Base-by-base conservation (phyloP, 345 rosid genomes). In the Sisymbrium altissimum region DNA sequence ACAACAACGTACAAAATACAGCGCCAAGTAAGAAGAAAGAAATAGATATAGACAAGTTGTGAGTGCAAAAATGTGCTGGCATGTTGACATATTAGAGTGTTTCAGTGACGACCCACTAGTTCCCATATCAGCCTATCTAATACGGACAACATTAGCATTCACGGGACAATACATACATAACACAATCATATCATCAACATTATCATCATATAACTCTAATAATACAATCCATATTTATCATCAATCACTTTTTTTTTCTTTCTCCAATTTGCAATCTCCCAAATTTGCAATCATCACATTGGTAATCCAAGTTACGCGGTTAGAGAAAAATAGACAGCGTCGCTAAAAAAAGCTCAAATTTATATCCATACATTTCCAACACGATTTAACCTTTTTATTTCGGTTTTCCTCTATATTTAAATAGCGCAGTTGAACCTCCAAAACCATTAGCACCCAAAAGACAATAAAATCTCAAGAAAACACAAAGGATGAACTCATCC, bases 401-500 rank as follows among this genome's bases (percentile, higher is more conserved):
- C n/a, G n/a, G n/a, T n/a, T 39, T 11, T 25, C 46, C 15, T 9
- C 40, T 23, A 57, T 71, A 75, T 75, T 50, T 60, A 77, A 70
- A 58, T 32, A 64, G 4, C 53, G 45, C 12, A 58, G 18, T 64
- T 32, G 46, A 64, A 77, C 56, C 68, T 77, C 68, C 9, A 71
- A n/a, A 49, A n/a, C 56, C 62, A 71, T 57, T 19, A 33, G 57
- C 68, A 66, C 78, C 73, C 7, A 52, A 54, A 59, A 64, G 50
- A 40, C 59, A 64, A 77, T 64, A 56, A 10, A 56, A 57, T 41
- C 62, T 58, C 64, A 18, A 35, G 7, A 53, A 63, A 19, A 70
- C 13, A 35, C 4, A 30, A 70, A 77, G 61, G 62, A 87, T 85
- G 88, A 74, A 65, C 13, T 70, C 78, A 11, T 69, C 75, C 39